phyloP scores from a whole-genome alignment of 305 asterid genomes.

The Solanum hybrid region DNA sequence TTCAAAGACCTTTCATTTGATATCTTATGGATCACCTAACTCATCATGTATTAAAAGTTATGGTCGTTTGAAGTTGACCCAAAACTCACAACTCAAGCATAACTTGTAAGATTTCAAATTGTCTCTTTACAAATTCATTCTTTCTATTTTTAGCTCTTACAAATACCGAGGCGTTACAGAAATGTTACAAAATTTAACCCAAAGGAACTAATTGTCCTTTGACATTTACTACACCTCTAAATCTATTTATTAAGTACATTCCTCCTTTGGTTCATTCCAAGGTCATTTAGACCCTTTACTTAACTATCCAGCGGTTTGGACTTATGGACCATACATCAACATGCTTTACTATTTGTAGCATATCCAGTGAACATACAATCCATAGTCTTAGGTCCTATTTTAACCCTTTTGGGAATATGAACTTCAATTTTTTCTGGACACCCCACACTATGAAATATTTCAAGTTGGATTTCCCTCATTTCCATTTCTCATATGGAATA shows the following conservation, averaged over 20 bases:
- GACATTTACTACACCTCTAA: not conserved
- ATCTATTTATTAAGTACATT: not conserved
- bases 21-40: not conserved
- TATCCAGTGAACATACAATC: too few species aligned
- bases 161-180: not conserved
- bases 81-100: not conserved
- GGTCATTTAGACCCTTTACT: not conserved
- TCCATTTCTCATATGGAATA: not conserved
- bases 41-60: not conserved
- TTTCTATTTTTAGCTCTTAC: not conserved
- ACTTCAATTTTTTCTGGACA: too few species aligned
- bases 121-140: not conserved
- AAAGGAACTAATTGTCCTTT: not conserved
- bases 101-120: not conserved
- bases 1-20: not conserved
- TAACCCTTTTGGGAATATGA: not conserved
- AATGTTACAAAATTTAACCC: not conserved
- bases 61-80: not conserved
- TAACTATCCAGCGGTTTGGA: not conserved
- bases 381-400: not conserved
- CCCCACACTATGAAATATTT: not conserved
- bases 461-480: not conserved
- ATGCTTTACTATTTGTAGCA: not conserved
- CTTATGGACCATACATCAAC: not conserved
- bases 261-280: not conserved